A percentile compares a stretch with the other conserved stretches of the same genome.
Conservation (phyloP, 106 monocot species). For the Agapanthus africanus region DNA sequence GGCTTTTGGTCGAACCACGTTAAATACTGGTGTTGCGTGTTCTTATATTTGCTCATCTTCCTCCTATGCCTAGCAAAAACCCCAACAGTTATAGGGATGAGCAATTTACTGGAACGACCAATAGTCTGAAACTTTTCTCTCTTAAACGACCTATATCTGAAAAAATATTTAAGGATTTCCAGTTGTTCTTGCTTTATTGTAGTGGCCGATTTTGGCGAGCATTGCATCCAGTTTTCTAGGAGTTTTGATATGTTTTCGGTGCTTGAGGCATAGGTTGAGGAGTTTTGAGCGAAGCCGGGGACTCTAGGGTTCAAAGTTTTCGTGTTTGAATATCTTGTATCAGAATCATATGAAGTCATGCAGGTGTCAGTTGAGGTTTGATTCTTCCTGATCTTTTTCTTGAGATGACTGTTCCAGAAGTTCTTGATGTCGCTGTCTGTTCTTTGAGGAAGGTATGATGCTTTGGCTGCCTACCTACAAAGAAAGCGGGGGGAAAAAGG, state of each 20-base stretch:
- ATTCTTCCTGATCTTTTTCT: constrained; percentile 45
- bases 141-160: too few relatives aligned
- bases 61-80: too few relatives aligned
- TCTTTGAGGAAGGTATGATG: constrained; percentile 66
- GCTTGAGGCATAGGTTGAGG: constrained; percentile 35
- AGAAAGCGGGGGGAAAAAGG: too few relatives aligned
- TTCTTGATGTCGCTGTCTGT: constrained; percentile 81
- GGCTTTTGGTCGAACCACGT: too few relatives aligned
- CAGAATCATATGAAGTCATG: constrained; percentile 9
- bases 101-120: too few relatives aligned
- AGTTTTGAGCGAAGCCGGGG: neutral
- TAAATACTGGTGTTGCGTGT: too few relatives aligned
- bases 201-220: too few relatives aligned
- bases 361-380: neutral
- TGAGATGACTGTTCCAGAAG: constrained; percentile 76
- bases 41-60: too few relatives aligned
- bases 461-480: constrained; percentile 71
- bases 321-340: neutral
- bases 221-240: constrained; percentile 43
- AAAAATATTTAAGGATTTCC: too few relatives aligned
- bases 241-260: constrained; percentile 54
- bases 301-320: neutral
- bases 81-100: too few relatives aligned
- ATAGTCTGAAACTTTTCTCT: too few relatives aligned
- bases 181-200: too few relatives aligned